phyloP scores from a whole-genome alignment of 1,284 basidiomycete genomes.

The Cutaneotrichosporon cyanovorans region DNA sequence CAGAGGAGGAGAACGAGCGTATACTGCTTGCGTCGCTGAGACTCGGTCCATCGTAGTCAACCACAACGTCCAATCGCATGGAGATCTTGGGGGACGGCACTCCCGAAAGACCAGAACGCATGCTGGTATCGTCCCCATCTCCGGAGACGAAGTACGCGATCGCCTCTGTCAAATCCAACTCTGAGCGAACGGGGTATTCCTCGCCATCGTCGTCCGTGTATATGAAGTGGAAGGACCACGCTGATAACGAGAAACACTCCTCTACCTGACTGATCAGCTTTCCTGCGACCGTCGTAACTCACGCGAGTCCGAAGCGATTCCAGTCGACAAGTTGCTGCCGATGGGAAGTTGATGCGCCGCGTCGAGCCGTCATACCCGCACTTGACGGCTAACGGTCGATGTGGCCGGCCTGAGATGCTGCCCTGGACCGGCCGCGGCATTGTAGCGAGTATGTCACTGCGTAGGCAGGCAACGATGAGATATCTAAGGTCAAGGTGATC shows the following conservation, averaged over 20 bases:
- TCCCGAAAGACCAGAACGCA: slow-evolving; percentile 46
- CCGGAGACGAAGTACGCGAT: slow-evolving; percentile 70
- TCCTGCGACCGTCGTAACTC: slow-evolving; percentile 16
- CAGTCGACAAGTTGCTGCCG: slow-evolving; percentile 66
- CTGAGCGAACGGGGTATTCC: slow-evolving; percentile 58
- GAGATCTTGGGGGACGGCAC: slow-evolving; percentile 54
- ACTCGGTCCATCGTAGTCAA: slow-evolving; percentile 85
- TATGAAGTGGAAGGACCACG: slow-evolving; percentile 60
- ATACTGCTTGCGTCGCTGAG: slow-evolving; percentile 77
- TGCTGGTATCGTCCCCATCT: slow-evolving; percentile 59
- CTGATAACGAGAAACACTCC: slow-evolving; percentile 68
- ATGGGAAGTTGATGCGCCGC: slow-evolving; percentile 67
- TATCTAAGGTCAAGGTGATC: not conserved
- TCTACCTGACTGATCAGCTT: slow-evolving; percentile 54
- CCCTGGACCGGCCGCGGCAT: slow-evolving; percentile 9
- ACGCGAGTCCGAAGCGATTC: slow-evolving; percentile 64
- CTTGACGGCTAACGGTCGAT: slow-evolving; percentile 65
- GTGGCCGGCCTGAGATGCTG: slow-evolving; percentile 46
- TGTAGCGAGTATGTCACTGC: not conserved
- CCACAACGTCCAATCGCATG: slow-evolving; percentile 62
- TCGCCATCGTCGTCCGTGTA: slow-evolving; percentile 84
- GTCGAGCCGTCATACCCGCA: slow-evolving; percentile 66
- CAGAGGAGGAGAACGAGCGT: slow-evolving; percentile 36
- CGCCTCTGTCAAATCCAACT: slow-evolving; percentile 71
- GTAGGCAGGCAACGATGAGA: not conserved